Conservation (phyloP, 2,329 filamentous ascomycete species). For the Trichoderma gracile region DNA sequence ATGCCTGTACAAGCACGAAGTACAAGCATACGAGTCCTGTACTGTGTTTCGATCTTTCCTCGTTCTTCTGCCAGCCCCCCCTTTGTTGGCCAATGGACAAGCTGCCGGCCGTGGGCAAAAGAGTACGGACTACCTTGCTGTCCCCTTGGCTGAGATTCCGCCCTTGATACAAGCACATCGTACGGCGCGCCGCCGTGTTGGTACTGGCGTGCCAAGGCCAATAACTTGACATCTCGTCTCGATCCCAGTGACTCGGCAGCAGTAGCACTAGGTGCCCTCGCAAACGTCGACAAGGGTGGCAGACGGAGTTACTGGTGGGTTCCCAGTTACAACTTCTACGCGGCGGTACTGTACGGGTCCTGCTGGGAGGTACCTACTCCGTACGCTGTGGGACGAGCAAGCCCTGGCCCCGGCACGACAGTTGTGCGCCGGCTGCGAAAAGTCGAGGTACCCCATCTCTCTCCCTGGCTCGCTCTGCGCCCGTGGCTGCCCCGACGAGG, state of each 20-base stretch:
- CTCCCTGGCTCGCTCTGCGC: constrained; percentile 10
- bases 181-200: not conserved
- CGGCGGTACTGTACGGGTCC: no score
- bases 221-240: not conserved
- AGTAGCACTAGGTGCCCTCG: not conserved
- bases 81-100: constrained; percentile 5
- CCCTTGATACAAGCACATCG: no score
- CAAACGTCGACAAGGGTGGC: no score
- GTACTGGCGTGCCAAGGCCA: not conserved
- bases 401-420: not conserved
- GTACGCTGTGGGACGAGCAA: no score
- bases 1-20: no score
- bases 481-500: constrained; percentile 11
- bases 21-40: no score
- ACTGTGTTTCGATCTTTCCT: no score
- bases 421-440: not conserved
- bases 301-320: no score
- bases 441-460: not conserved
- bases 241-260: not conserved
- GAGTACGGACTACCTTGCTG: not conserved
- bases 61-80: not conserved
- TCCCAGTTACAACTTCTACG: no score
- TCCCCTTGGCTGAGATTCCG: no score
- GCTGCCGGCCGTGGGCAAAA: not conserved
- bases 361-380: no score